A percentile compares a stretch with the other conserved stretches of the same genome.
Conservation (phyloP, 805 yeast genomes). For the Candida quercuum region DNA sequence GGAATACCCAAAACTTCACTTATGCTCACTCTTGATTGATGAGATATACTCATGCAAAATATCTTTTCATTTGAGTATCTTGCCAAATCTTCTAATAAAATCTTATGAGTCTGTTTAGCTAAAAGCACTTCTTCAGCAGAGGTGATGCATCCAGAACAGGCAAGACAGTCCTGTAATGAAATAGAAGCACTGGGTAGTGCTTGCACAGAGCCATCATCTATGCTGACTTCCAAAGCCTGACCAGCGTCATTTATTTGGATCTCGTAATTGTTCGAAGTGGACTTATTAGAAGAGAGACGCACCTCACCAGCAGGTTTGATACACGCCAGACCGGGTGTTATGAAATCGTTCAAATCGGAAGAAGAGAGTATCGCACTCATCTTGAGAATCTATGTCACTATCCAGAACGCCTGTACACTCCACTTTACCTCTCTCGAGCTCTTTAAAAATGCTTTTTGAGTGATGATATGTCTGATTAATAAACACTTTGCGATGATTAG, state of each 20-base stretch:
- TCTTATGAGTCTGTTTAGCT: slow-evolving; percentile 84
- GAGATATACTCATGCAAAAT: slow-evolving; percentile 77
- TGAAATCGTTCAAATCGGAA: slow-evolving; percentile 90
- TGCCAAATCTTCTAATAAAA: slow-evolving; percentile 57
- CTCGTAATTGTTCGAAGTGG: slow-evolving; percentile 31
- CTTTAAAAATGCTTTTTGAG: too few relatives aligned
- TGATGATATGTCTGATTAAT: neutral
- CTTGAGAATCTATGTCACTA: neutral
- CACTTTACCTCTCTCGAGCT: too few relatives aligned
- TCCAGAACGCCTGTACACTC: neutral
- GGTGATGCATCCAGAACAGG: slow-evolving; percentile 96
- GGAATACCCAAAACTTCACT: slow-evolving; percentile 58
- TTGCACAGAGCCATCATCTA: slow-evolving; percentile 41
- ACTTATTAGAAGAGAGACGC: slow-evolving; percentile 18
- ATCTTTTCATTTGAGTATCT: slow-evolving; percentile 28
- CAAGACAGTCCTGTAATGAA: slow-evolving; percentile 86
- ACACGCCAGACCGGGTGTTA: slow-evolving; percentile 91
- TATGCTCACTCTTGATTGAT: slow-evolving; percentile 79
- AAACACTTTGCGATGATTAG: neutral
- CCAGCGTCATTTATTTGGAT: slow-evolving; percentile 57
- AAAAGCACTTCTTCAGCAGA: slow-evolving; percentile 94
- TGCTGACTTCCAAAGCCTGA: slow-evolving; percentile 62
- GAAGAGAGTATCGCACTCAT: slow-evolving; percentile 90
- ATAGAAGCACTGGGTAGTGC: slow-evolving; percentile 76
- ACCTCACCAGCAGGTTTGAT: slow-evolving; percentile 71